These are phyloP conservation scores for Pleurotus giganteus DNA, from an alignment of 768 basidiomycete species.

Conservation along the genomic window DNA sequence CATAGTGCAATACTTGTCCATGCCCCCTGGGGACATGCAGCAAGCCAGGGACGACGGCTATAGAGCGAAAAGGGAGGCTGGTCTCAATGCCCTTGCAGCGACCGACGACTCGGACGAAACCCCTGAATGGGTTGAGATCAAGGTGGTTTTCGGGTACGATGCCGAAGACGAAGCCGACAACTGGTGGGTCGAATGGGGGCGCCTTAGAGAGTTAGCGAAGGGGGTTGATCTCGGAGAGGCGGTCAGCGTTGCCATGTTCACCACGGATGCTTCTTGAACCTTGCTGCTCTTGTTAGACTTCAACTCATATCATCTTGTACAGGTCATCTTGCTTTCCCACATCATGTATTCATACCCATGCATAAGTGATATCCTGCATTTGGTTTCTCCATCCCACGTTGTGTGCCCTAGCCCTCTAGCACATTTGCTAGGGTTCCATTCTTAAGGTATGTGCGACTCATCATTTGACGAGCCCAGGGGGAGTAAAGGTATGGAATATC, in stretches of 20 bases:
- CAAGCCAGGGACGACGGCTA: slow-evolving; percentile 41
- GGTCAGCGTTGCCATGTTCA: background rate
- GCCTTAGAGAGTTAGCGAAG: slow-evolving; percentile 13
- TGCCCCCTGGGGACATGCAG: slow-evolving; percentile 41
- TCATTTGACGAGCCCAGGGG: too few relatives aligned
- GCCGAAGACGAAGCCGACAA: slow-evolving; percentile 59
- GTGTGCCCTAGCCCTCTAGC: background rate
- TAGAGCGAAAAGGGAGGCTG: slow-evolving; percentile 13
- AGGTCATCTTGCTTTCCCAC: background rate
- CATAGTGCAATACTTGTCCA: slow-evolving; percentile 41
- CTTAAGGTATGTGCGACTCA: too few relatives aligned
- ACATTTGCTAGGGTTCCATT: too few relatives aligned
- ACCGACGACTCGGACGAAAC: slow-evolving; percentile 18
- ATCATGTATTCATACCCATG: background rate
- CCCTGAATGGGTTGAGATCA: slow-evolving; percentile 45
- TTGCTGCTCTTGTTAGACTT: background rate
- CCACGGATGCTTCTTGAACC: background rate
- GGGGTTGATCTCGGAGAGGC: background rate
- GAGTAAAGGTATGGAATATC: too few relatives aligned
- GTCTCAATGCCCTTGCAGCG: slow-evolving; percentile 12
- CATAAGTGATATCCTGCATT: background rate
- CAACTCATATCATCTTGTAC: background rate
- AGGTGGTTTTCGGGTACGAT: slow-evolving; percentile 49
- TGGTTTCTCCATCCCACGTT: background rate
- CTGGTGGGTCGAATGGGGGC: slow-evolving; percentile 50